Evolutionary conservation across 2,329 filamentous ascomycete genomes (phyloP).

Genomic region (Penicillium sp.): DNA sequence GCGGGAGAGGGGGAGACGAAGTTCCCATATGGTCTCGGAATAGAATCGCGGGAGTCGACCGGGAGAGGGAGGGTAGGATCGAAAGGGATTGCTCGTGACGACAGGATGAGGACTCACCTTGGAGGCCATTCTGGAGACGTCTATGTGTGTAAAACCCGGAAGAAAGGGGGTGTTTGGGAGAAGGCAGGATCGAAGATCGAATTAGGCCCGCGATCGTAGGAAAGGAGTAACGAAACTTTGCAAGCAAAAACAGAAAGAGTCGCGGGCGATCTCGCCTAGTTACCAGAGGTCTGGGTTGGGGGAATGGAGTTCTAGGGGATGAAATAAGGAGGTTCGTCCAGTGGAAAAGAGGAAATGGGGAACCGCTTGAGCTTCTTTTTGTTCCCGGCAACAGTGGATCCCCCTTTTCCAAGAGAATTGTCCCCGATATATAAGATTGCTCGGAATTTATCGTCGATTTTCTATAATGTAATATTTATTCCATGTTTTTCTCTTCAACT

Average conservation of each 20-base stretch:
- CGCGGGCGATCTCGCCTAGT: not conserved
- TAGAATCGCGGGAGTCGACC: not conserved
- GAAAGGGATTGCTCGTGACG: not conserved
- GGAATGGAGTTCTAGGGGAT: not conserved
- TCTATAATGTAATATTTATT: too few relatives aligned
- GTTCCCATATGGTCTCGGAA: conserved; percentile 1
- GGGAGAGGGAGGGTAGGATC: not conserved
- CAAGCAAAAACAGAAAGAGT: not conserved
- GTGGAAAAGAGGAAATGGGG: conserved; percentile 7
- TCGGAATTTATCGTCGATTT: too few relatives aligned
- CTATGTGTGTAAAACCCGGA: not conserved
- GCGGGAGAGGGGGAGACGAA: not conserved
- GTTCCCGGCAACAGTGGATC: conserved; percentile 7
- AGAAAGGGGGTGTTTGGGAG: conserved; percentile 13
- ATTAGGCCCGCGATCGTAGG: not conserved
- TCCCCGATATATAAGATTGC: not conserved
- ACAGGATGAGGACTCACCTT: conserved; percentile 18
- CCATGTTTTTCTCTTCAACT: too few relatives aligned
- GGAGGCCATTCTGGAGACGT: conserved; percentile 22
- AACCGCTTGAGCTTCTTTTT: conserved; percentile 11
- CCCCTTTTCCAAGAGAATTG: conserved; percentile 1
- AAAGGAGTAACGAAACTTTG: conserved; percentile 1
- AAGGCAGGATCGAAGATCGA: conserved; percentile 3
- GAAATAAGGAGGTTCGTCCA: conserved; percentile 6
- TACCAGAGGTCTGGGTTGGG: not conserved